Percentiles rank a stretch among this genome's conserved stretches.
These are phyloP conservation scores for Cutaneotrichosporon cutaneum DNA, from an alignment of 1,284 basidiomycete species.

Conservation along the genomic window DNA sequence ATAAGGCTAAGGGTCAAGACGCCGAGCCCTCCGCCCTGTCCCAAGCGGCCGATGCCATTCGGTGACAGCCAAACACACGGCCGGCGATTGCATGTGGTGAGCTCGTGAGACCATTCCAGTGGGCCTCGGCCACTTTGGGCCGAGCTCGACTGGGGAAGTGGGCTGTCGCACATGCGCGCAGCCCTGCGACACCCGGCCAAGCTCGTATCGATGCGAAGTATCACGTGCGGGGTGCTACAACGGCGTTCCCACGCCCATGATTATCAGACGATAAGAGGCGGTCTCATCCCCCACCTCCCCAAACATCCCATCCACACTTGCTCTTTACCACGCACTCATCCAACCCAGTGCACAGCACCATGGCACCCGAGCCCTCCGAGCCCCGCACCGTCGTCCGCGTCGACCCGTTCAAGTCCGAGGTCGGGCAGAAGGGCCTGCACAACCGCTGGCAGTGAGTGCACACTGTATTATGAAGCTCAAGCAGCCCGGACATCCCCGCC, in stretches of 20 bases:
- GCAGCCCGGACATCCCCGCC: constrained; percentile 41
- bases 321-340: not conserved
- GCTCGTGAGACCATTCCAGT: too few relatives aligned
- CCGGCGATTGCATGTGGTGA: too few relatives aligned
- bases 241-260: not conserved
- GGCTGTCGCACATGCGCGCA: too few relatives aligned
- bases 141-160: too few relatives aligned
- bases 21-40: too few relatives aligned
- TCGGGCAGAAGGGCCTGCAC: constrained; percentile 34
- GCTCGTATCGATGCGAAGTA: not conserved
- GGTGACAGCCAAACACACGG: too few relatives aligned
- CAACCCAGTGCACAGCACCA: not conserved
- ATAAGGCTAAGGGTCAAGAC: too few relatives aligned
- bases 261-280: constrained; percentile 2
- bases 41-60: too few relatives aligned
- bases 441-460: constrained; percentile 44
- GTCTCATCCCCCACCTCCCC: not conserved
- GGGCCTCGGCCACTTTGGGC: too few relatives aligned
- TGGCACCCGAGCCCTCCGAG: constrained; percentile 10
- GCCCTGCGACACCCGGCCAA: too few relatives aligned
- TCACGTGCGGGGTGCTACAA: not conserved
- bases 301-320: not conserved
- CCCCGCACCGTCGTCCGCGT: constrained; percentile 34
- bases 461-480: not conserved
- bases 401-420: constrained; percentile 34